A percentile compares a stretch with the other conserved stretches of the same genome.
These are phyloP conservation scores for Microbotryum violaceum DNA, from an alignment of 1,284 basidiomycete genomes.

Conservation along the genomic window DNA sequence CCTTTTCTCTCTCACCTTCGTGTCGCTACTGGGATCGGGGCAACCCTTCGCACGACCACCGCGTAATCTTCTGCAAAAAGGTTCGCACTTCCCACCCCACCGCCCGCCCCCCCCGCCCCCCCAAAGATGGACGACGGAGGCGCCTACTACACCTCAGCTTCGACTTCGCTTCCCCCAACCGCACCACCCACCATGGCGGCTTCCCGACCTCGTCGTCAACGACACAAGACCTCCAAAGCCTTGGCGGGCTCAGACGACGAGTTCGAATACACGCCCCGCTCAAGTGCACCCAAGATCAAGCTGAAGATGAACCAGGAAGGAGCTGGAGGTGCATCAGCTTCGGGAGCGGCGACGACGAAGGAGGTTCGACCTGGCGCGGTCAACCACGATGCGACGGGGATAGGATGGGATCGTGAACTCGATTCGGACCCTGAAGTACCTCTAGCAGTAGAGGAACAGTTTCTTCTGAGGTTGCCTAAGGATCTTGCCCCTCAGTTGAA, in stretches of 20 bases:
- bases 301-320: constrained; percentile 71
- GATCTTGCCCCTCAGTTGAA: constrained; percentile 60
- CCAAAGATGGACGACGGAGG: no score
- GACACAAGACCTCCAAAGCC: constrained; percentile 2
- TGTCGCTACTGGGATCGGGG: no score
- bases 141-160: neutral
- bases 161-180: neutral
- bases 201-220: constrained; percentile 12
- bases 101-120: no score
- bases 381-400: constrained; percentile 11
- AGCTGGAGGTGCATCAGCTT: constrained; percentile 50
- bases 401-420: constrained; percentile 62
- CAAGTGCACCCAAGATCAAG: constrained; percentile 55
- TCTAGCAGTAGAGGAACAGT: constrained; percentile 93
- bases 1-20: no score
- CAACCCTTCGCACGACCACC: no score
- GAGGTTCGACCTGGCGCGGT: constrained; percentile 55
- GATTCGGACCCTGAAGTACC: constrained; percentile 86
- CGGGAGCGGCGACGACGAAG: constrained; percentile 54
- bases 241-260: constrained; percentile 15
- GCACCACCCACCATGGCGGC: constrained; percentile 16
- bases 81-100: no score
- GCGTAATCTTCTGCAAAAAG: no score
- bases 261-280: constrained; percentile 1
- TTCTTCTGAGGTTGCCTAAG: constrained; percentile 81